These are phyloP conservation scores for Cyberlindnera amylophila DNA, from an alignment of 805 yeast genomes.

Conservation along the genomic window DNA sequence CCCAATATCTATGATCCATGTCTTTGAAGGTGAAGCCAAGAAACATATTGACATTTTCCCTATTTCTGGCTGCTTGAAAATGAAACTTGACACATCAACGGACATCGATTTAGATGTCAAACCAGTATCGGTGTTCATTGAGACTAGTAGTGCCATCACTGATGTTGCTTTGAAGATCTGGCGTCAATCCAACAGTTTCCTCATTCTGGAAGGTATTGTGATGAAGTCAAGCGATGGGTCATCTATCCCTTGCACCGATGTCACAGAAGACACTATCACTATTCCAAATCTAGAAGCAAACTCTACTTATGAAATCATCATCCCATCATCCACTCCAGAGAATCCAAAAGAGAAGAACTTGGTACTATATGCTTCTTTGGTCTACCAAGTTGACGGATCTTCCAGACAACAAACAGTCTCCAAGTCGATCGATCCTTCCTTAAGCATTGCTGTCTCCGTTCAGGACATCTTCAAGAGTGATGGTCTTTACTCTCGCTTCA, in stretches of 20 bases:
- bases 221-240: constrained; percentile 5
- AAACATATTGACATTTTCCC: constrained; percentile 13
- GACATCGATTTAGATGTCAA: constrained; percentile 16
- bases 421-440: constrained; percentile 43
- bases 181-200: constrained; percentile 6
- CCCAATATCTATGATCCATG: constrained; percentile 26
- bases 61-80: constrained; percentile 17
- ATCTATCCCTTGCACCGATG: background rate
- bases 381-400: constrained; percentile 9
- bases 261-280: constrained; percentile 4
- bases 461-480: constrained; percentile 68
- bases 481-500: constrained; percentile 60
- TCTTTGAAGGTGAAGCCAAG: constrained; percentile 10
- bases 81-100: constrained; percentile 17
- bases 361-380: constrained; percentile 12
- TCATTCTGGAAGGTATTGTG: background rate
- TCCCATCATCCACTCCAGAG: constrained; percentile 32
- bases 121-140: constrained; percentile 20
- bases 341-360: constrained; percentile 10
- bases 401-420: constrained; percentile 19
- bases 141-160: constrained; percentile 4
- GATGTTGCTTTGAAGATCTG: constrained; percentile 11
- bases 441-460: constrained; percentile 69
- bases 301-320: constrained; percentile 24
- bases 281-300: constrained; percentile 4